phyloP scores from a whole-genome alignment of 257 asterid genomes.

The Cordia subcordata region DNA sequence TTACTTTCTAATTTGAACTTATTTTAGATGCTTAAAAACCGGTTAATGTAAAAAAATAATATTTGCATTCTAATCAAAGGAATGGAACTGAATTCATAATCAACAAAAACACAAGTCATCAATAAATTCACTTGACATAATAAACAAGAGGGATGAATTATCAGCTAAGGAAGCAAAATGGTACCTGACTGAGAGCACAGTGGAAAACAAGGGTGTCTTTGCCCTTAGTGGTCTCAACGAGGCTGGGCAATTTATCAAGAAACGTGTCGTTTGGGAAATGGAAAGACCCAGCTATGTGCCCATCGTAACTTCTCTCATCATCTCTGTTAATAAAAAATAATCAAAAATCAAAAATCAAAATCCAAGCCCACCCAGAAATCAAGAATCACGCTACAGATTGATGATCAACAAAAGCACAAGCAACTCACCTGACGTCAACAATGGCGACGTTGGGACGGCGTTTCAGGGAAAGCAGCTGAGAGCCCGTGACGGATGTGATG shows the following conservation, averaged over 20 bases:
- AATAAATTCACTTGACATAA: no score
- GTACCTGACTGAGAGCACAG: constrained; percentile 98
- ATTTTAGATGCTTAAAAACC: no score
- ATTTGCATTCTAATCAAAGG: no score
- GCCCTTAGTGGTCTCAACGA: constrained; percentile 60
- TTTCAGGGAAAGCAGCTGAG: constrained; percentile 66
- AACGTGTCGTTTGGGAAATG: constrained; percentile 83
- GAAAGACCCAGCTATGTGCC: constrained; percentile 89
- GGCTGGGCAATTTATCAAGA: constrained; percentile 57
- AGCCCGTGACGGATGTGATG: constrained; percentile 66
- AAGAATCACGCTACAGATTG: background rate
- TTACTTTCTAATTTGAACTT: no score
- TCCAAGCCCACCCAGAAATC: background rate
- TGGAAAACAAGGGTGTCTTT: constrained; percentile 95
- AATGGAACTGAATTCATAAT: no score
- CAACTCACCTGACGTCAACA: constrained; percentile 72
- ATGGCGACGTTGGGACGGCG: constrained; percentile 66
- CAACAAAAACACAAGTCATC: no score
- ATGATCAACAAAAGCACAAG: background rate
- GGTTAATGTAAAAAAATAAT: no score
- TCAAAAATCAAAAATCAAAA: no score
- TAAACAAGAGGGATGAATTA: no score
- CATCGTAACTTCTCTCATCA: constrained; percentile 87
- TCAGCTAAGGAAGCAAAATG: background rate
- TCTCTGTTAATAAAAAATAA: constrained; percentile 62